phyloP scores from a whole-genome alignment of 139 green algal species.

The Mesostigma viride region DNA sequence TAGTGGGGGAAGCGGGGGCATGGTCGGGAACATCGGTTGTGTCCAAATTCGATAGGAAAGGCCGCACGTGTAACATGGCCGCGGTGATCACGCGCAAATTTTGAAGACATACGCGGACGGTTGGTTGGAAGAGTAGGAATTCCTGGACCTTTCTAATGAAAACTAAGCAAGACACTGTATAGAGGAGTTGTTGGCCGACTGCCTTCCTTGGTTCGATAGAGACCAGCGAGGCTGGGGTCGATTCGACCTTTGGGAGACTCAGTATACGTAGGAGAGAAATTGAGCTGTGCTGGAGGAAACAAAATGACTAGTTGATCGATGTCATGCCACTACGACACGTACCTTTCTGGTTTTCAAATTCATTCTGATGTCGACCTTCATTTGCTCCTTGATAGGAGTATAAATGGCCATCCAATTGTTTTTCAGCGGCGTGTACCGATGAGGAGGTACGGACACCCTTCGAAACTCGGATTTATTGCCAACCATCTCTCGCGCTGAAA shows the following conservation, averaged over 20 bases:
- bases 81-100: too few species aligned
- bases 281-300: neutral
- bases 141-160: neutral
- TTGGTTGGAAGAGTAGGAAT: conserved; percentile 7
- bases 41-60: conserved; percentile 8
- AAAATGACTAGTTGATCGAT: neutral
- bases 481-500: conserved; percentile 46
- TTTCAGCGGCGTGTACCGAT: conserved; percentile 93
- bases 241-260: neutral
- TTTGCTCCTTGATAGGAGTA: conserved; percentile 85
- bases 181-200: neutral
- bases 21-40: neutral
- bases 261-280: neutral
- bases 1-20: neutral
- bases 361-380: conserved; percentile 99
- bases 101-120: neutral
- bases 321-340: neutral
- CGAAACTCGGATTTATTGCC: conserved; percentile 64
- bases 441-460: conserved; percentile 70
- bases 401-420: conserved; percentile 91
- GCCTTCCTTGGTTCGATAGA: neutral
- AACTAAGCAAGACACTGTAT: neutral
- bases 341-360: conserved; percentile 92
- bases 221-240: neutral
- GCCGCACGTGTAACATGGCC: too few species aligned